These are phyloP conservation scores for Ramalina intermedia DNA, from an alignment of 495 filamentous ascomycete species.

Conservation along the genomic window DNA sequence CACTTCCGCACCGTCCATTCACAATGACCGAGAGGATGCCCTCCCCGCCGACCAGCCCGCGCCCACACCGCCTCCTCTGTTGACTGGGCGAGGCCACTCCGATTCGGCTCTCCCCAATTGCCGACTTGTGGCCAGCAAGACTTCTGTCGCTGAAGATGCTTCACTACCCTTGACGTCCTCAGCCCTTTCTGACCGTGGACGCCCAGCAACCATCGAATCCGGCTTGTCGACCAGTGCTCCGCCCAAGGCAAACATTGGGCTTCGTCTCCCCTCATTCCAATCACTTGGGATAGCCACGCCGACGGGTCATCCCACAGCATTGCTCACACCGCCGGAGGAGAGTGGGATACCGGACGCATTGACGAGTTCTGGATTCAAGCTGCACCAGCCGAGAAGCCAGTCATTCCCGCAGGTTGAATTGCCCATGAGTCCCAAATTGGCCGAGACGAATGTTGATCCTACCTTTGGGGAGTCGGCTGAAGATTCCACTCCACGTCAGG, in stretches of 20 bases:
- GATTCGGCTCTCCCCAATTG: constrained; percentile 6
- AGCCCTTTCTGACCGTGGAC: neutral
- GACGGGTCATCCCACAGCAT: constrained; percentile 19
- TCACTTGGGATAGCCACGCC: constrained; percentile 24
- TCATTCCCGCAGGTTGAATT: constrained; percentile 8
- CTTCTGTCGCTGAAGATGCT: too few relatives aligned
- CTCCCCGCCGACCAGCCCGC: neutral
- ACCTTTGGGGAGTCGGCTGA: neutral
- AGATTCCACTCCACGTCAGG: constrained; percentile 3
- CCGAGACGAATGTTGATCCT: neutral
- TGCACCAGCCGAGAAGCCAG: neutral
- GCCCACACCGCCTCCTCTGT: neutral
- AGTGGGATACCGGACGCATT: neutral
- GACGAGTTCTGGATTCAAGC: neutral
- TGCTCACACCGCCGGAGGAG: constrained; percentile 18
- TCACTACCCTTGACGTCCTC: neutral
- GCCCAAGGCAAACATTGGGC: neutral
- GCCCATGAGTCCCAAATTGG: constrained; percentile 4
- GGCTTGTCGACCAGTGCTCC: neutral
- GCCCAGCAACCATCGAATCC: neutral
- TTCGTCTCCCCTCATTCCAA: constrained; percentile 28
- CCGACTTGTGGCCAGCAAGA: neutral
- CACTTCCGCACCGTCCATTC: neutral
- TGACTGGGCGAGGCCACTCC: constrained; percentile 5
- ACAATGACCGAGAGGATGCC: neutral